A percentile compares a stretch with the other conserved stretches of the same genome.
Conservation (phyloP, 768 basidiomycete species). For the Leccinellum albellum region DNA sequence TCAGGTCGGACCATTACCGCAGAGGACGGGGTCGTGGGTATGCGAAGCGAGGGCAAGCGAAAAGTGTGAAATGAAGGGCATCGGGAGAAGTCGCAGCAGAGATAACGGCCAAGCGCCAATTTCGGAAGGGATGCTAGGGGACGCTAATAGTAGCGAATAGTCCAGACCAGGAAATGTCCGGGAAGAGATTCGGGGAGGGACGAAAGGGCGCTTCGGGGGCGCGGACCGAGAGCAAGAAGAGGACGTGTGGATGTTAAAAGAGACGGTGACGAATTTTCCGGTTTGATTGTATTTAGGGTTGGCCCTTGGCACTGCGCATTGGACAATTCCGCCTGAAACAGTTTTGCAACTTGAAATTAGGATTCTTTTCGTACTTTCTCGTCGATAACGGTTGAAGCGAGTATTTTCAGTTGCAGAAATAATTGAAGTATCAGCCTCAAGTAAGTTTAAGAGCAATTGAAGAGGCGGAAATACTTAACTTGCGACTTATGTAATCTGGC, state of each 20-base stretch:
- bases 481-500: too few species aligned
- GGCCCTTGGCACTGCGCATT: too few species aligned
- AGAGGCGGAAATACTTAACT: too few species aligned
- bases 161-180: constrained; percentile 17
- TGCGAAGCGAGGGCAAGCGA: constrained; percentile 2
- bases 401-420: too few species aligned
- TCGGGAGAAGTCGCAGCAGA: background rate
- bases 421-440: too few species aligned
- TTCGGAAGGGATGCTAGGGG: background rate
- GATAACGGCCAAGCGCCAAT: background rate
- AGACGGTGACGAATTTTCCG: background rate
- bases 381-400: too few species aligned
- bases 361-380: too few species aligned
- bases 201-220: constrained; percentile 6
- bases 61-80: constrained; percentile 2
- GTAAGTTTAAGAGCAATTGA: too few species aligned
- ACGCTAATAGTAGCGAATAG: constrained; percentile 8
- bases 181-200: constrained; percentile 13
- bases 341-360: too few species aligned
- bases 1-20: constrained; percentile 15
- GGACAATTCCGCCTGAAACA: too few species aligned
- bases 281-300: too few species aligned
- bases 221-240: background rate
- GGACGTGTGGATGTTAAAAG: background rate
- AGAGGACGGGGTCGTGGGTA: constrained; percentile 11